Base-by-base conservation (phyloP, 2,329 filamentous ascomycete genomes). In the Xylariaceae sp. region DNA sequence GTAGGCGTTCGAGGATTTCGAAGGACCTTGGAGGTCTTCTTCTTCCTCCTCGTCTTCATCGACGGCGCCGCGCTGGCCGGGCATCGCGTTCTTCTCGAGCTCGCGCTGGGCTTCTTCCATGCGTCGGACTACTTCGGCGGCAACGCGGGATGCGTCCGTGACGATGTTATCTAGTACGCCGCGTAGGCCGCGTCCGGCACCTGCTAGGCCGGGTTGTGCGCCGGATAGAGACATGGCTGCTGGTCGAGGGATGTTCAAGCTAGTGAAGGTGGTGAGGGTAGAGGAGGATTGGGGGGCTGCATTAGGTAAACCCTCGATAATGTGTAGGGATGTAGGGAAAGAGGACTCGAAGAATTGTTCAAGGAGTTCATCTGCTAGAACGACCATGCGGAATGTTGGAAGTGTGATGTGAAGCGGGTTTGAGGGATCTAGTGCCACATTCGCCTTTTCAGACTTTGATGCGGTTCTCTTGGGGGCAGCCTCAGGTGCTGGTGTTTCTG, bases 281-380 rank as follows among this genome's bases (percentile, higher is more conserved):
- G 88, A 87, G 1, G 82, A 82, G 4, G 84, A 67, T 42, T 82
- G 3, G 78, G 69, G 49, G 77, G 72, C 64, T 3, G 72, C 56
- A 51, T 59, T 72, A 7, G 73, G 71, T 2, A 84, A 69, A 34
- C 81, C 82, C 10, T 95, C 89, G 23, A 90, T 87, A 51, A 97
- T 86, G 69, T 90, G 91, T 82, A 99, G 95, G 1, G 92, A 96
- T 55, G 89, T 86, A 0, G 93, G 91, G 76, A 97, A 97, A 47
- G 92, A 95, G 0, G 90, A 90, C 76, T 99, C 94, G 72, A 99
- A 99, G 76, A 99, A 99, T 67, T 95, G 90, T 70, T 99, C 93
- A 4, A 99, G 84, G 0, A 95, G 82, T 73, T 99, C 94, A 70
- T 99, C 94, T 49, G 94, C 94, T 6, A 99, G 84, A 8, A 99